Percentiles rank a stretch among this genome's conserved stretches.
Evolutionary conservation across 2,329 filamentous ascomycete genomes (phyloP).

Genomic region (Hypoxylon rubiginosum): DNA sequence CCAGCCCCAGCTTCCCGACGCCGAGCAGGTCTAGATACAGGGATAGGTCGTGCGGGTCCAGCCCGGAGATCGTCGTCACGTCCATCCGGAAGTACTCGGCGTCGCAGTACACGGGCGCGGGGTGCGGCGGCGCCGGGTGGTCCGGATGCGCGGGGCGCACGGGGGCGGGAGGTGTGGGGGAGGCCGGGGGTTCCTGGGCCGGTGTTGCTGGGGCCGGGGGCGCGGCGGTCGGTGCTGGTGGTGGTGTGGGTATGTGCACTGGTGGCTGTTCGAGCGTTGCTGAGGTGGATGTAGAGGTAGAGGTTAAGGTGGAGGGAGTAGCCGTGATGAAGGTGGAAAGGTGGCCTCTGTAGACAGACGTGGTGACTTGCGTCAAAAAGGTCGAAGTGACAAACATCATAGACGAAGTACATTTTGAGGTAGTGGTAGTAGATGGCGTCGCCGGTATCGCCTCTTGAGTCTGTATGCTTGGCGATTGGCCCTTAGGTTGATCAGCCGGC

Average conservation of each 20-base stretch:
- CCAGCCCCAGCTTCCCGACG: slow-evolving; percentile 14
- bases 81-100: slow-evolving; percentile 41
- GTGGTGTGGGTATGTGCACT: slow-evolving; percentile 1
- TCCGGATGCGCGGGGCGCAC: slow-evolving; percentile 8
- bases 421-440: slow-evolving; percentile 9
- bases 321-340: slow-evolving; percentile 10
- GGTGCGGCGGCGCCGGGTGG: not conserved
- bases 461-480: not conserved
- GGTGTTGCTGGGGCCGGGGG: slow-evolving; percentile 2
- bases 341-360: not conserved
- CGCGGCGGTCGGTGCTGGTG: not conserved
- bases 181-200: slow-evolving; percentile 4
- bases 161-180: slow-evolving; percentile 1
- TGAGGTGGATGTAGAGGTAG: slow-evolving; percentile 1
- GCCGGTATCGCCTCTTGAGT: slow-evolving; percentile 20
- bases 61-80: slow-evolving; percentile 37
- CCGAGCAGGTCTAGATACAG: slow-evolving; percentile 44
- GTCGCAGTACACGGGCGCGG: slow-evolving; percentile 38
- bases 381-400: slow-evolving; percentile 7
- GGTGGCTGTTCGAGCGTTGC: not conserved
- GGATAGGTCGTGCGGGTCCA: slow-evolving; percentile 38
- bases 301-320: not conserved
- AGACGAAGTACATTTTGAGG: slow-evolving; percentile 13
- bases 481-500: not conserved
- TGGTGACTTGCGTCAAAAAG: slow-evolving; percentile 2